Evolutionary conservation across 177 flowering plant species (phyloP).

Genomic region (Telopea speciosissima): DNA sequence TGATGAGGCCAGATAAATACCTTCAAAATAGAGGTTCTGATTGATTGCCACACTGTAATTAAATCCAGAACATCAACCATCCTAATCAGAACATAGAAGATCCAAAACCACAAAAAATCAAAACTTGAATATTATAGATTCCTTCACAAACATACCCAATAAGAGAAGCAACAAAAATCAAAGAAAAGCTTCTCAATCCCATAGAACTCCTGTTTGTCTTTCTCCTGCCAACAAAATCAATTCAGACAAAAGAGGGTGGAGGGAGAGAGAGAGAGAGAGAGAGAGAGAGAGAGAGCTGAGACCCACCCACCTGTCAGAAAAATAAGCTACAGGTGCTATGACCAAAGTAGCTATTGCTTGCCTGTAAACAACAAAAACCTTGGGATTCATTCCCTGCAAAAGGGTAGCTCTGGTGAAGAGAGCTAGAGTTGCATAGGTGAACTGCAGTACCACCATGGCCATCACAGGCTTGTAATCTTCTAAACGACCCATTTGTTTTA

Average conservation of each 20-base stretch:
- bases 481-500: slow-evolving; percentile 22
- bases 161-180: slow-evolving; percentile 48
- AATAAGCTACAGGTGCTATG: slow-evolving; percentile 51
- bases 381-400: slow-evolving; percentile 53
- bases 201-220: slow-evolving; percentile 15
- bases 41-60: slow-evolving; percentile 35
- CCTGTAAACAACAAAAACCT: slow-evolving; percentile 62
- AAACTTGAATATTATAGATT: not conserved
- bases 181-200: slow-evolving; percentile 44
- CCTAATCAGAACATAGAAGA: not conserved
- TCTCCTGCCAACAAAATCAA: slow-evolving; percentile 22
- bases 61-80: not conserved
- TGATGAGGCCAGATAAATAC: slow-evolving; percentile 44
- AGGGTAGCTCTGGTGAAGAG: slow-evolving; percentile 45
- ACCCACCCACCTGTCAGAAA: slow-evolving; percentile 34
- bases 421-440: slow-evolving; percentile 34
- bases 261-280: slow-evolving; percentile 13
- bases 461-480: slow-evolving; percentile 38
- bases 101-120: not conserved
- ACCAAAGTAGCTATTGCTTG: slow-evolving; percentile 57
- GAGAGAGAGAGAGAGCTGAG: too few species aligned
- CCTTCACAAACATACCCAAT: slow-evolving; percentile 36
- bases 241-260: not conserved
- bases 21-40: slow-evolving; percentile 44
- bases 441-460: slow-evolving; percentile 46